Percentiles rank a stretch among this genome's conserved stretches.
These are phyloP conservation scores for Rubroshorea leprosula DNA, from an alignment of 345 rosid species.

Conservation along the genomic window DNA sequence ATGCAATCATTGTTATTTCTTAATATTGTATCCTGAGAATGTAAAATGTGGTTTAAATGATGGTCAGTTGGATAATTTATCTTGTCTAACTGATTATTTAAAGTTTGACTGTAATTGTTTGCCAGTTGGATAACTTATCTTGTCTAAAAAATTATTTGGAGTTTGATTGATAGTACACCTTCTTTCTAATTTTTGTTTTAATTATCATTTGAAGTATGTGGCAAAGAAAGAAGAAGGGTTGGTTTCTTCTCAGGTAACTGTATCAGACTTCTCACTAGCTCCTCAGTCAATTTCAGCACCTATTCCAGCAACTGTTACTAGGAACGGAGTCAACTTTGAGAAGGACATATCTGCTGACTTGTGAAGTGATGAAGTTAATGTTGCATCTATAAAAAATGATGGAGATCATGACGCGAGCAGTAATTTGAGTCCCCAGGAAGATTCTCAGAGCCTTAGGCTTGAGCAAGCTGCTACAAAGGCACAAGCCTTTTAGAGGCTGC, in stretches of 20 bases:
- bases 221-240: conserved; percentile 44
- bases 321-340: conserved; percentile 24
- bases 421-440: conserved; percentile 30
- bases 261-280: conserved; percentile 24
- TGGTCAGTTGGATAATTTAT: too few species aligned
- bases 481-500: conserved; percentile 69
- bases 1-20: not conserved
- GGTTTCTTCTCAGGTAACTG: conserved; percentile 37
- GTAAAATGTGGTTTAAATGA: too few species aligned
- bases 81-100: too few species aligned
- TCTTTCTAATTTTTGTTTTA: conserved; percentile 10
- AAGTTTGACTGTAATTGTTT: too few species aligned
- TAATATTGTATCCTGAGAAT: too few species aligned
- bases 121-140: not conserved
- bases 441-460: conserved; percentile 34
- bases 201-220: conserved; percentile 37
- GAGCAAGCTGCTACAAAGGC: conserved; percentile 59
- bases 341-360: conserved; percentile 21
- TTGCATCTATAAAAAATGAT: conserved; percentile 17
- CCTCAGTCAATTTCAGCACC: conserved; percentile 31
- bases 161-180: not conserved
- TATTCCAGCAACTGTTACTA: conserved; percentile 22
- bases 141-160: not conserved
- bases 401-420: conserved; percentile 1
- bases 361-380: conserved; percentile 21